Evolutionary conservation across 441 rosid genomes (phyloP).

Genomic region (Erodium chrysanthum): DNA sequence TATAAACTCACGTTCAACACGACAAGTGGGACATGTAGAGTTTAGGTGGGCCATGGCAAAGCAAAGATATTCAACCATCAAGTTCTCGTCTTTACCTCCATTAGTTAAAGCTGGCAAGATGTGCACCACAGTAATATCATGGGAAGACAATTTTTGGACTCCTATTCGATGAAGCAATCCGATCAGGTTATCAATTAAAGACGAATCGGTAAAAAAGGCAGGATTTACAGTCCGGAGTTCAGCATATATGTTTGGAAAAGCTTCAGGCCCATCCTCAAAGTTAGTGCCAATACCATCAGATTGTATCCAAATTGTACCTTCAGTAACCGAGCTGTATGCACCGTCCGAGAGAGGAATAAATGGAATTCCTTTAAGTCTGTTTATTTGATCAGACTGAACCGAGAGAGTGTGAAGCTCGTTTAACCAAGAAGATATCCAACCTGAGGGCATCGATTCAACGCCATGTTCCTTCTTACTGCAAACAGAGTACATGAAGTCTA

Average conservation of each 20-base stretch:
- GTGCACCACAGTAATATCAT: slow-evolving; percentile 72
- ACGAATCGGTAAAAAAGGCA: slow-evolving; percentile 39
- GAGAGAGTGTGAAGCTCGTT: slow-evolving; percentile 42
- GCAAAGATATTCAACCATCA: slow-evolving; percentile 73
- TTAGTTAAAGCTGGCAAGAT: slow-evolving; percentile 60
- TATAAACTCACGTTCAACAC: slow-evolving; percentile 47
- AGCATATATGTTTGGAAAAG: slow-evolving; percentile 61
- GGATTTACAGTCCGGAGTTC: slow-evolving; percentile 64
- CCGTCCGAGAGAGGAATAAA: slow-evolving; percentile 87
- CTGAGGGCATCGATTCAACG: slow-evolving; percentile 52
- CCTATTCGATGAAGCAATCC: slow-evolving; percentile 71
- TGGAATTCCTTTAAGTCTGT: slow-evolving; percentile 45
- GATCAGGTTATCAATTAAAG: slow-evolving; percentile 34
- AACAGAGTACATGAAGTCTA: slow-evolving; percentile 51
- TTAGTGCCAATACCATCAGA: slow-evolving; percentile 33
- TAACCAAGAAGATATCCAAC: slow-evolving; percentile 69
- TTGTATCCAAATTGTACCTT: slow-evolving; percentile 78
- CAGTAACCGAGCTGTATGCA: slow-evolving; percentile 55
- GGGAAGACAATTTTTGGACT: slow-evolving; percentile 73
- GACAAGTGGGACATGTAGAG: slow-evolving; percentile 62
- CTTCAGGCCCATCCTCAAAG: slow-evolving; percentile 41
- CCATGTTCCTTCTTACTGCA: slow-evolving; percentile 41
- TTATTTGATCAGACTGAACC: slow-evolving; percentile 34
- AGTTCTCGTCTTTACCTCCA: slow-evolving; percentile 27
- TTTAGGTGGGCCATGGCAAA: slow-evolving; percentile 84